Conservation (phyloP, 2,329 filamentous ascomycete species). For the Colletotrichum filicis region DNA sequence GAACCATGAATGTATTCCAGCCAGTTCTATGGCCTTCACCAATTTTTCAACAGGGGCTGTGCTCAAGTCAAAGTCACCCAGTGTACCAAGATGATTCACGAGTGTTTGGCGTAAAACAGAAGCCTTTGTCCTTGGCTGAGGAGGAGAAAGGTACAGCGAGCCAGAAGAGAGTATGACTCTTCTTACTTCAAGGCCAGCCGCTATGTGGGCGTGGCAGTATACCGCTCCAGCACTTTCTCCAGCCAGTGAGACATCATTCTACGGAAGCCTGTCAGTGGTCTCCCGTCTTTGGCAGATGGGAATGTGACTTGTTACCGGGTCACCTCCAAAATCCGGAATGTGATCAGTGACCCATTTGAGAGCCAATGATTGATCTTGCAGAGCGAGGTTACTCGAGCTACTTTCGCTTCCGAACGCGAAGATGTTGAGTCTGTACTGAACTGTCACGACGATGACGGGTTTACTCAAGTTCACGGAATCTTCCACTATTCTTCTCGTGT, state of each 20-base stretch:
- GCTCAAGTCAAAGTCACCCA: constrained; percentile 32
- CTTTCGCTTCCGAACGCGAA: constrained; percentile 55
- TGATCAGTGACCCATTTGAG: constrained; percentile 43
- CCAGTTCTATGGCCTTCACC: constrained; percentile 46
- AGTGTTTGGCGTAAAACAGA: neutral
- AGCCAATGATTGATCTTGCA: constrained; percentile 47
- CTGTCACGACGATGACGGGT: constrained; percentile 35
- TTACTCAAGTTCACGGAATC: constrained; percentile 44
- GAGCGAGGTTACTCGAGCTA: constrained; percentile 48
- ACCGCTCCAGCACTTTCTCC: constrained; percentile 59
- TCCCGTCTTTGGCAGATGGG: no score
- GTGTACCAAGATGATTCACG: neutral
- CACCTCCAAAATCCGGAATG: constrained; percentile 42
- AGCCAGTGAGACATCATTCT: constrained; percentile 51
- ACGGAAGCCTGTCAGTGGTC: neutral
- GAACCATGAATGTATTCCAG: constrained; percentile 53
- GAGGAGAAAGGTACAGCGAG: constrained; percentile 53
- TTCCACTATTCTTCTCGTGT: constrained; percentile 46
- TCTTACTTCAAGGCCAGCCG: constrained; percentile 44
- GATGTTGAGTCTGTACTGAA: constrained; percentile 41
- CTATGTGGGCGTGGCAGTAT: constrained; percentile 54
- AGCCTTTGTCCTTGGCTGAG: constrained; percentile 43
- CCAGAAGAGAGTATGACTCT: constrained; percentile 53
- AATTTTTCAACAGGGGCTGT: constrained; percentile 44
- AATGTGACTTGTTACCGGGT: constrained; percentile 35